phyloP scores from a whole-genome alignment of 768 basidiomycete species.

The Mycena rebaudengoi region DNA sequence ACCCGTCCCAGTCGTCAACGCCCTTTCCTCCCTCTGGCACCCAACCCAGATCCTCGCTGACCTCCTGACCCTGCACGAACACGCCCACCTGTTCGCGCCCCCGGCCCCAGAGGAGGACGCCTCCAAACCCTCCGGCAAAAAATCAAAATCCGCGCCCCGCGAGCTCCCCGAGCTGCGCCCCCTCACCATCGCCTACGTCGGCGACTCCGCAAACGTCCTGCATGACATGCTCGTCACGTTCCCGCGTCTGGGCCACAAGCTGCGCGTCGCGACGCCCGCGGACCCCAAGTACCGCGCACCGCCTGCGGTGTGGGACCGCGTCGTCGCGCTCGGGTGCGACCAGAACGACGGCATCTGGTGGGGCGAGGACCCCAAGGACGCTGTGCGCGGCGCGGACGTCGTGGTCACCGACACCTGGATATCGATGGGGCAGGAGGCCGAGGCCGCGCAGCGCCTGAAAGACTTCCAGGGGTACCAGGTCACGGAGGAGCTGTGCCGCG shows the following conservation, averaged over 20 bases:
- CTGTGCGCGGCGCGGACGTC: conserved; percentile 90
- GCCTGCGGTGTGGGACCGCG: conserved; percentile 79
- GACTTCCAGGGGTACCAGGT: conserved; percentile 96
- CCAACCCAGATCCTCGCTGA: conserved; percentile 97
- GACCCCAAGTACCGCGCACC: conserved; percentile 71
- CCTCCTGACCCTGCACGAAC: conserved; percentile 87
- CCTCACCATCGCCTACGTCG: conserved; percentile 91
- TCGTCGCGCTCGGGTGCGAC: conserved; percentile 78
- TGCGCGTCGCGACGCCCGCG: conserved; percentile 85
- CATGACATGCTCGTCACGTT: conserved; percentile 98
- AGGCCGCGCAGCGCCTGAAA: conserved; percentile 83
- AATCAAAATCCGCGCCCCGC: neutral
- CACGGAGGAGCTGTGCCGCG: conserved; percentile 84
- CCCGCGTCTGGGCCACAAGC: conserved; percentile 87
- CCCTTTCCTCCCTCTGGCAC: conserved; percentile 95
- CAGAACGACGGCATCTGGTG: conserved; percentile 66
- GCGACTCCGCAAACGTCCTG: conserved; percentile 93
- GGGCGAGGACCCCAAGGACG: conserved; percentile 83
- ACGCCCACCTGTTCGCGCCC: conserved; percentile 61
- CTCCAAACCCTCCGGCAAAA: neutral
- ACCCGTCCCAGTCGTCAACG: conserved; percentile 94
- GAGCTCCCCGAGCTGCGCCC: conserved; percentile 68
- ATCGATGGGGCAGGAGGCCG: conserved; percentile 98
- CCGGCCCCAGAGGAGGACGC: neutral
- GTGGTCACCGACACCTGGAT: conserved; percentile 99